Percentiles rank a stretch among this genome's conserved stretches.
Evolutionary conservation across 352 stramenopile species (phyloP).

Genomic region (Phytopythium cucurbitacearum): DNA sequence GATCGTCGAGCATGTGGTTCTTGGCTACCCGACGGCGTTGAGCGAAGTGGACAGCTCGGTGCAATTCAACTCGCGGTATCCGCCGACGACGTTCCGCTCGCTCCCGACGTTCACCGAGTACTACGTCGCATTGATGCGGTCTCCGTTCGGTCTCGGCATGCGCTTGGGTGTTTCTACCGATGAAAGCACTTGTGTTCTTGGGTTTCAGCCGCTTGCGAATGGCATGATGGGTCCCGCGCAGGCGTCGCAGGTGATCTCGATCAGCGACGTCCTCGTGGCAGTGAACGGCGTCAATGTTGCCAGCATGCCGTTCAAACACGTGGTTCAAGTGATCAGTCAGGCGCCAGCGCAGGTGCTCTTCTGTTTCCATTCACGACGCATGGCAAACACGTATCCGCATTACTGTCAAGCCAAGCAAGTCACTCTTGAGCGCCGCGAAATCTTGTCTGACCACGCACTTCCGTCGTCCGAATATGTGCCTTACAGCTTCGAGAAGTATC

Average conservation of each 20-base stretch:
- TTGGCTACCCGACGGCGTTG: conserved; percentile 64
- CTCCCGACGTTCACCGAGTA: conserved; percentile 71
- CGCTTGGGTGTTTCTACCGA: conserved; percentile 66
- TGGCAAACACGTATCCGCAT: conserved; percentile 59
- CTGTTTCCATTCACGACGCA: conserved; percentile 74
- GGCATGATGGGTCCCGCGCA: conserved; percentile 75
- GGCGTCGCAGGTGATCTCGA: conserved; percentile 63
- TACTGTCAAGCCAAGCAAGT: conserved; percentile 66
- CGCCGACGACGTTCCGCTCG: conserved; percentile 39
- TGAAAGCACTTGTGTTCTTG: conserved; percentile 64
- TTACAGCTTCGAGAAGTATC: conserved; percentile 70
- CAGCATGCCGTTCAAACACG: conserved; percentile 62
- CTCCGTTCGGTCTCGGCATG: conserved; percentile 76
- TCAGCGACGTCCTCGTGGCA: conserved; percentile 68
- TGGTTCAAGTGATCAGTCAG: conserved; percentile 65
- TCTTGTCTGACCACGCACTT: conserved; percentile 25
- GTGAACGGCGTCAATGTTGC: conserved; percentile 72
- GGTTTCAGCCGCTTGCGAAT: conserved; percentile 71
- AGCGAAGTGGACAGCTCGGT: conserved; percentile 32
- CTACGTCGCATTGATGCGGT: conserved; percentile 57
- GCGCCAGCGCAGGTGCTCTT: conserved; percentile 70
- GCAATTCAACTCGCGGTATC: conserved; percentile 50
- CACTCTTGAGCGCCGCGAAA: conserved; percentile 36
- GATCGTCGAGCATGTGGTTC: conserved; percentile 75
- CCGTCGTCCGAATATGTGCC: conserved; percentile 48